Evolutionary conservation across 148 eudicot genomes (phyloP).

Genomic region (Vaccinium corymbosum): DNA sequence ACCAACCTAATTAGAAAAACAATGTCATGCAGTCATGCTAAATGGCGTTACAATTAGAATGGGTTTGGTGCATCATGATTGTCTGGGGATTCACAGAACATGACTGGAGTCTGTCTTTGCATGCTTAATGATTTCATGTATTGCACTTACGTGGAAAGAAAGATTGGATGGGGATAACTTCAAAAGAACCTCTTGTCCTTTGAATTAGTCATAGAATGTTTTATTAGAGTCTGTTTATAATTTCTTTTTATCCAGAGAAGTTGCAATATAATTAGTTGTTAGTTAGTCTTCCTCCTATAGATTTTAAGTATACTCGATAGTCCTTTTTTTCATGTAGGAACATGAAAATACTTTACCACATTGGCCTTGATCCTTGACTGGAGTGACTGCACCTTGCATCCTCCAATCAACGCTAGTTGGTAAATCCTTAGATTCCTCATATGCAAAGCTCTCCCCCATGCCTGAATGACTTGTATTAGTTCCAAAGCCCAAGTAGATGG

Average conservation of each 20-base stretch:
- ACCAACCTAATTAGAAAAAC: background rate
- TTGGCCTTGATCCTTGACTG: slow-evolving; percentile 57
- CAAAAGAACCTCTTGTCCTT: background rate
- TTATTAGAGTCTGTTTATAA: background rate
- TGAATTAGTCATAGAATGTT: background rate
- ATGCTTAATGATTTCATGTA: background rate
- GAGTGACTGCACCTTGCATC: slow-evolving; percentile 62
- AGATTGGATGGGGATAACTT: background rate
- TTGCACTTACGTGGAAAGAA: background rate
- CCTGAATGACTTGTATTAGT: background rate
- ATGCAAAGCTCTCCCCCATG: background rate
- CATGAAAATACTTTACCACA: slow-evolving; percentile 44
- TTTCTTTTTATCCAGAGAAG: background rate
- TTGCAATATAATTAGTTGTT: background rate
- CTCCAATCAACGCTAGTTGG: slow-evolving; percentile 62
- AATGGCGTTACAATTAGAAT: background rate
- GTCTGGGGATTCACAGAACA: background rate
- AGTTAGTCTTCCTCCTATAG: background rate
- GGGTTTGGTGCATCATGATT: background rate
- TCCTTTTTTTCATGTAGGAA: background rate
- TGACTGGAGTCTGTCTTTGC: background rate
- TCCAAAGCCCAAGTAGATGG: slow-evolving; percentile 37
- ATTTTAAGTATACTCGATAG: background rate
- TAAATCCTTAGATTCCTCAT: slow-evolving; percentile 13
- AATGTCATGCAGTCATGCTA: background rate